Evolutionary conservation across 371 early-diverging fungal species (phyloP).

Genomic region (Rhizopus delemar): DNA sequence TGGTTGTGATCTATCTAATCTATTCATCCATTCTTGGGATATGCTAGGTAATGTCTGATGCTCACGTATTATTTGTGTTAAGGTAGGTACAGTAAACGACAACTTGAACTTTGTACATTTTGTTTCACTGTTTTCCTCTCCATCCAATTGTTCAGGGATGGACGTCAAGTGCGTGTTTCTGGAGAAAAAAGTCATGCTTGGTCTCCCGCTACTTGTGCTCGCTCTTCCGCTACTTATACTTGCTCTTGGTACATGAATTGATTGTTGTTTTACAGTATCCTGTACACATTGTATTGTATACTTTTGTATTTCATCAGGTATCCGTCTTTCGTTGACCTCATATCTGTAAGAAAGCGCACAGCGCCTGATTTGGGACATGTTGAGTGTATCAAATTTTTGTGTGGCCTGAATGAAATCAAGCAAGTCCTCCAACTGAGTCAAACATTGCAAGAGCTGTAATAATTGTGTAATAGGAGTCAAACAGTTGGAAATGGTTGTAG

Average conservation of each 20-base stretch:
- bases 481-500: constrained; percentile 47
- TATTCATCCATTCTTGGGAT: constrained; percentile 46
- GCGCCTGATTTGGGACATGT: constrained; percentile 70
- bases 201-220: constrained; percentile 14
- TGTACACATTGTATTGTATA: constrained; percentile 67
- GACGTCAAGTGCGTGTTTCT: constrained; percentile 6
- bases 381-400: constrained; percentile 62
- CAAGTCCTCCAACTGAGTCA: constrained; percentile 68
- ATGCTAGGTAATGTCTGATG: constrained; percentile 31
- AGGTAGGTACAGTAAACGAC: constrained; percentile 57
- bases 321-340: constrained; percentile 75
- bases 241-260: constrained; percentile 5
- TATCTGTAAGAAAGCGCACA: constrained; percentile 82
- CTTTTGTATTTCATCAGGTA: constrained; percentile 73
- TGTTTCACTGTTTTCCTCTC: constrained; percentile 48
- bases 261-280: constrained; percentile 46
- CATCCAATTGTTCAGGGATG: constrained; percentile 17
- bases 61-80: constrained; percentile 34
- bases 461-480: constrained; percentile 73
- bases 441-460: constrained; percentile 78
- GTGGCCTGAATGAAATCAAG: constrained; percentile 72
- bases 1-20: constrained; percentile 29
- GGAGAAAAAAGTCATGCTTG: constrained; percentile 26
- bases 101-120: constrained; percentile 55
- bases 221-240: constrained; percentile 9